A percentile compares a stretch with the other conserved stretches of the same genome.
Evolutionary conservation across 2,329 filamentous ascomycete genomes (phyloP).

Genomic region (Xylaria multiplex): DNA sequence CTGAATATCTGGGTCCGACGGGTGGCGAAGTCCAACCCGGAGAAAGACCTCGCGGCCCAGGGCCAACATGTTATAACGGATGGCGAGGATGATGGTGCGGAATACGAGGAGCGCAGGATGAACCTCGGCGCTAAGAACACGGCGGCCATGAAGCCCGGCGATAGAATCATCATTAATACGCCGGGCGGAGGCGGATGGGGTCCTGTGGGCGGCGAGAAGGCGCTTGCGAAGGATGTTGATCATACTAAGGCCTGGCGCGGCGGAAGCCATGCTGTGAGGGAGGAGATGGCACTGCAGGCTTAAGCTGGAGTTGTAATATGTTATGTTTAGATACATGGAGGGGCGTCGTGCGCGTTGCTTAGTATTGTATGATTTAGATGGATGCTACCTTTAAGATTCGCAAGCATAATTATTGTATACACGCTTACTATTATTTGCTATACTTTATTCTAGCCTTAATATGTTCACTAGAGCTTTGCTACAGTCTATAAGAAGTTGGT

Average conservation of each 20-base stretch:
- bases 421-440: background rate
- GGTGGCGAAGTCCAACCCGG: conserved; percentile 67
- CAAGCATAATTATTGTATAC: background rate
- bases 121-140: conserved; percentile 84
- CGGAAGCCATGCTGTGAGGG: conserved; percentile 66
- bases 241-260: conserved; percentile 63
- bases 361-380: background rate
- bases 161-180: conserved; percentile 80
- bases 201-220: conserved; percentile 65
- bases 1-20: conserved; percentile 88
- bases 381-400: background rate
- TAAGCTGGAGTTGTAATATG: conserved; percentile 24
- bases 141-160: conserved; percentile 78
- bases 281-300: conserved; percentile 68
- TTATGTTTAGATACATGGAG: background rate
- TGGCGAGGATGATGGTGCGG: conserved; percentile 49
- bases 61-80: conserved; percentile 23
- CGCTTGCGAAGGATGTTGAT: conserved; percentile 63
- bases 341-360: background rate
- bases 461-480: background rate
- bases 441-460: background rate
- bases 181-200: conserved; percentile 86
- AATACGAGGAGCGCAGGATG: conserved; percentile 70
- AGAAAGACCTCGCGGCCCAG: conserved; percentile 48
- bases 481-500: background rate